A percentile compares a stretch with the other conserved stretches of the same genome.
Conservation (phyloP, 208 protist genomes). For the Plasmodiophora brassicae region DNA sequence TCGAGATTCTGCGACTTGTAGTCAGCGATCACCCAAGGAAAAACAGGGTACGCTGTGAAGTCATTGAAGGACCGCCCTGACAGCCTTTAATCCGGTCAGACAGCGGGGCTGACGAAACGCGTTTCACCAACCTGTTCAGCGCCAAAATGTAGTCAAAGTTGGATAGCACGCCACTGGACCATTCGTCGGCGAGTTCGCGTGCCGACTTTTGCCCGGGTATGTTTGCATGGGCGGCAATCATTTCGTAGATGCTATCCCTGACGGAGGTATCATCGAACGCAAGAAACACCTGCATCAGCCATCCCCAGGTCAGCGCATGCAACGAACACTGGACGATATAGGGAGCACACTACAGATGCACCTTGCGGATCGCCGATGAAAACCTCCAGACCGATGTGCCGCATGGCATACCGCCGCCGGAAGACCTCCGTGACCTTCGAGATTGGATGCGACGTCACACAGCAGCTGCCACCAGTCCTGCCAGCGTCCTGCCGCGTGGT, state of each 20-base stretch:
- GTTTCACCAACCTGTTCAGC: not conserved
- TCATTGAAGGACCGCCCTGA: constrained; percentile 33
- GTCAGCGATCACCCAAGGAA: constrained; percentile 43
- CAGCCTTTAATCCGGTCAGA: not conserved
- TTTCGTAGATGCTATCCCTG: not conserved
- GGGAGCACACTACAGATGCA: not conserved
- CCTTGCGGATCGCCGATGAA: not conserved
- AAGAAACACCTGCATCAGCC: not conserved
- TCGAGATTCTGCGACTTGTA: constrained; percentile 34
- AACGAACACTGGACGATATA: not conserved
- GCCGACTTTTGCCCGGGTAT: not conserved
- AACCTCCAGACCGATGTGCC: not conserved
- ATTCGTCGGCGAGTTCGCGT: not conserved
- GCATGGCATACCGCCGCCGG: not conserved
- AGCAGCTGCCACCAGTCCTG: not conserved
- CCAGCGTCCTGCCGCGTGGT: not conserved
- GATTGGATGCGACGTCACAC: not conserved
- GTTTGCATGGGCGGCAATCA: not conserved
- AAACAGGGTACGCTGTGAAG: constrained; percentile 40
- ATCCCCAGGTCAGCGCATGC: not conserved
- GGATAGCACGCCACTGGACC: not conserved
- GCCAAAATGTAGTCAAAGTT: constrained; percentile 24
- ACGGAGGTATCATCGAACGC: not conserved
- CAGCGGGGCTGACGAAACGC: not conserved
- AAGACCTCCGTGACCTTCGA: not conserved